These are phyloP conservation scores for Lepidium aucheri DNA, from an alignment of 345 rosid genomes.

Conservation along the genomic window DNA sequence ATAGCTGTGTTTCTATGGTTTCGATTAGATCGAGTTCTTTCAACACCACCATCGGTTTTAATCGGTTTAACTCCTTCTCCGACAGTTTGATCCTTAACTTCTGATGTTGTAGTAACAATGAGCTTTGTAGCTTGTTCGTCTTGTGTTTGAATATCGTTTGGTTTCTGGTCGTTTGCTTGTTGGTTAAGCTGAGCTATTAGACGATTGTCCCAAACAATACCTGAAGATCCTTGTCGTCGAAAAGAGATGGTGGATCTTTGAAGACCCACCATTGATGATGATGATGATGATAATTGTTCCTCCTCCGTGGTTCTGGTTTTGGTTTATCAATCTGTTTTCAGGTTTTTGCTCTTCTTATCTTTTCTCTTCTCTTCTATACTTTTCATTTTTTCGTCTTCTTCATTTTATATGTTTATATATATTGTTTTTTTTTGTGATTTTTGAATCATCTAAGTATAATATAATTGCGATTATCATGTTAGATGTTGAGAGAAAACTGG, in stretches of 20 bases:
- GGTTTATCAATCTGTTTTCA: no score
- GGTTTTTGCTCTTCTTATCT: background rate
- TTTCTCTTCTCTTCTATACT: background rate
- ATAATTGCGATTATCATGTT: background rate
- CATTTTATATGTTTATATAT: background rate
- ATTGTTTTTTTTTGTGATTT: background rate
- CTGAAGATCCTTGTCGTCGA: conserved; percentile 88
- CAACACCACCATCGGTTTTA: conserved; percentile 29
- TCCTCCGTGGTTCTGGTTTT: conserved; percentile 1
- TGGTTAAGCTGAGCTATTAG: conserved; percentile 48
- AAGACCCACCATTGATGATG: conserved; percentile 60
- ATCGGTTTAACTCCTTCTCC: conserved; percentile 30
- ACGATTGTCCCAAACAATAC: conserved; percentile 82
- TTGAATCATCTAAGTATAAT: background rate
- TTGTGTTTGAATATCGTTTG: background rate
- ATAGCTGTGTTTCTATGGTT: conserved; percentile 47
- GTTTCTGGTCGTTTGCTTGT: conserved; percentile 20
- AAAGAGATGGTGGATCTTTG: conserved; percentile 85
- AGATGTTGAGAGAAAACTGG: background rate
- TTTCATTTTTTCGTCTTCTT: background rate
- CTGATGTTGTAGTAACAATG: background rate
- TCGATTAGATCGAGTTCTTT: conserved; percentile 64
- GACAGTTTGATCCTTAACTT: conserved; percentile 8
- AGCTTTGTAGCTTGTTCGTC: conserved; percentile 3
- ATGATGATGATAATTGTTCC: conserved; percentile 4